Conservation (phyloP, 345 rosid genomes). For the Linum usitatissimum region DNA sequence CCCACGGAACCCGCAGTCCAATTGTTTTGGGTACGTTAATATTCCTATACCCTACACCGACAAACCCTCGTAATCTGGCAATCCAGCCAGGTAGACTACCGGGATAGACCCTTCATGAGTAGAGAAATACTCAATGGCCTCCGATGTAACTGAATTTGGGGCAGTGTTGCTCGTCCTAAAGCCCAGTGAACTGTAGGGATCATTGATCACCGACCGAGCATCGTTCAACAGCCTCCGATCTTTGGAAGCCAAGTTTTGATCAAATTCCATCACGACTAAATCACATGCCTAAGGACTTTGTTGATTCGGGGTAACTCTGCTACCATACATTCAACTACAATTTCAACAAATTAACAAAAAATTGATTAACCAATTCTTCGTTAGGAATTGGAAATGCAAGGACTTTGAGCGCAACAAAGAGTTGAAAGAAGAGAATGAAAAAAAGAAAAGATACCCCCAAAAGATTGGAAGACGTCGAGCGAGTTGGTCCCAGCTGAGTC, state of each 20-base stretch:
- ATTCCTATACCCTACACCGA: constrained; percentile 37
- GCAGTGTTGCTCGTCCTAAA: background rate
- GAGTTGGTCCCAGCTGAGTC: too few species aligned
- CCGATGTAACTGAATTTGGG: constrained; percentile 8
- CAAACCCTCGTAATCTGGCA: constrained; percentile 27
- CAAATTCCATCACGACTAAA: constrained; percentile 81
- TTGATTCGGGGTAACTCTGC: too few species aligned
- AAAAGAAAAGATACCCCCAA: too few species aligned
- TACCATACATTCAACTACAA: too few species aligned
- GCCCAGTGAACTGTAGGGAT: constrained; percentile 33
- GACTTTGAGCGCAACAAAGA: too few species aligned
- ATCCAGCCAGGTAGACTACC: constrained; percentile 30
- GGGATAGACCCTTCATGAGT: constrained; percentile 29
- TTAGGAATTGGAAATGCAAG: too few species aligned
- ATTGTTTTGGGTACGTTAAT: too few species aligned
- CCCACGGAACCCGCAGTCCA: constrained; percentile 46
- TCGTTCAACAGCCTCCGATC: constrained; percentile 40
- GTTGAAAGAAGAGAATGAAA: too few species aligned
- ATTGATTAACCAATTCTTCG: too few species aligned
- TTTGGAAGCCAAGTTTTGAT: constrained; percentile 35
- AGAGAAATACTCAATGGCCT: constrained; percentile 24
- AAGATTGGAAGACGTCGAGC: too few species aligned
- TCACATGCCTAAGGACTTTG: too few species aligned
- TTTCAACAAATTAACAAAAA: too few species aligned
- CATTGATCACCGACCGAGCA: constrained; percentile 30